Evolutionary conservation across 176 grass and related monocot genomes (phyloP).

Genomic region (Phoenix roebelenii): DNA sequence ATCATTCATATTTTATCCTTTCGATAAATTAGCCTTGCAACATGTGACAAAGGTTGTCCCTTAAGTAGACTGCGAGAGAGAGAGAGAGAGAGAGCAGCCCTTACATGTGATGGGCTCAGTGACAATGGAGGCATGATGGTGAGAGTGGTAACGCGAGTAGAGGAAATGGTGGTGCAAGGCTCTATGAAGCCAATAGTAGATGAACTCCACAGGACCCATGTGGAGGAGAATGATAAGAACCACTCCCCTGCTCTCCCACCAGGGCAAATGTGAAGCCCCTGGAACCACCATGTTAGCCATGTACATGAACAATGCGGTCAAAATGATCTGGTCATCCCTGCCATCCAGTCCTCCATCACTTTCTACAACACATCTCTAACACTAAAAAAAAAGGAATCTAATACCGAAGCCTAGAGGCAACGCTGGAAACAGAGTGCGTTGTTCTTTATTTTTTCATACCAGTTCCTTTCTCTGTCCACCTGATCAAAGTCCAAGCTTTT

Average conservation of each 20-base stretch:
- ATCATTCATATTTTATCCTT: not conserved
- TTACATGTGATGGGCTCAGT: constrained; percentile 93
- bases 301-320: constrained; percentile 51
- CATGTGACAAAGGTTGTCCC: too few relatives aligned
- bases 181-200: constrained; percentile 94
- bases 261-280: constrained; percentile 25
- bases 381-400: too few relatives aligned
- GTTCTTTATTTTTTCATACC: too few relatives aligned
- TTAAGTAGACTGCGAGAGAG: too few relatives aligned
- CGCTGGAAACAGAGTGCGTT: too few relatives aligned
- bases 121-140: constrained; percentile 79
- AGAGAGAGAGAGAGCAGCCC: not conserved
- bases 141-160: constrained; percentile 84
- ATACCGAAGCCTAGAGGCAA: too few relatives aligned
- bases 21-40: too few relatives aligned
- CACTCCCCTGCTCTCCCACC: constrained; percentile 48
- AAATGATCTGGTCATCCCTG: constrained; percentile 90
- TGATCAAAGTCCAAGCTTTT: constrained; percentile 14
- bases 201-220: constrained; percentile 68
- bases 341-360: not conserved
- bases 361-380: not conserved
- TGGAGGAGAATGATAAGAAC: constrained; percentile 36
- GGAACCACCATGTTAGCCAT: constrained; percentile 11
- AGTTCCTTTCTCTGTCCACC: not conserved
- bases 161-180: constrained; percentile 92